Percentiles rank a stretch among this genome's conserved stretches.
phyloP scores from a whole-genome alignment of 2,329 filamentous ascomycete genomes.

The Raffaelea ambrosiae region DNA sequence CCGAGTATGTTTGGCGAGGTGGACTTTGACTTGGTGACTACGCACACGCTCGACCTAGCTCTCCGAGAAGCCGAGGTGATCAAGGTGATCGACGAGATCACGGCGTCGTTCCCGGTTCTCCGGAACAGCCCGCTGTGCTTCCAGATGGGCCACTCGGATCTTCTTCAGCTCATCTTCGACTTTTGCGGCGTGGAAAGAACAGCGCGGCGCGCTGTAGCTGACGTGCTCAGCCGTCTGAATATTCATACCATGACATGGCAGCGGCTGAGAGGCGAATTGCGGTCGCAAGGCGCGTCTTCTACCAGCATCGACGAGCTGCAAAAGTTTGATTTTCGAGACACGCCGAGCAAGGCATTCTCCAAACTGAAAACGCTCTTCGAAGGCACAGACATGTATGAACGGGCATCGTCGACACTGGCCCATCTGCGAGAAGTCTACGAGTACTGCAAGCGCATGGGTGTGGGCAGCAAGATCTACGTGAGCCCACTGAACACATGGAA shows the following conservation, averaged over 20 bases:
- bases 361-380: conserved; percentile 53
- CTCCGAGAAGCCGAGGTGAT: conserved; percentile 89
- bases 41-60: conserved; percentile 70
- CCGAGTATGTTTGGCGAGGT: conserved; percentile 80
- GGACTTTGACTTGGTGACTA: conserved; percentile 92
- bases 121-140: conserved; percentile 71
- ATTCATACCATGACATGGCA: conserved; percentile 73
- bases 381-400: conserved; percentile 60
- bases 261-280: conserved; percentile 72
- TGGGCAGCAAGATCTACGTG: conserved; percentile 73
- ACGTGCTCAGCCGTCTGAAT: conserved; percentile 79
- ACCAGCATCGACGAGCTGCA: conserved; percentile 87
- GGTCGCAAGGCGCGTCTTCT: conserved; percentile 76
- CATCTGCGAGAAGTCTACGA: conserved; percentile 72
- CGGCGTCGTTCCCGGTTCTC: conserved; percentile 70
- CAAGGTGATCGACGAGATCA: conserved; percentile 88
- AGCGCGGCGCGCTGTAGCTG: conserved; percentile 65
- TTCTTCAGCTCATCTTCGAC: conserved; percentile 83
- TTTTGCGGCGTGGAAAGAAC: conserved; percentile 69
- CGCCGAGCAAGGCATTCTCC: conserved; percentile 47
- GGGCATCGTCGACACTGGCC: conserved; percentile 65
- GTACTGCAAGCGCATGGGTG: conserved; percentile 66
- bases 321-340: conserved; percentile 78
- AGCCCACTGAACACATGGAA: conserved; percentile 82
- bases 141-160: conserved; percentile 78